Conservation (phyloP, 495 filamentous ascomycete genomes). For the Baudoinia panamericana region DNA sequence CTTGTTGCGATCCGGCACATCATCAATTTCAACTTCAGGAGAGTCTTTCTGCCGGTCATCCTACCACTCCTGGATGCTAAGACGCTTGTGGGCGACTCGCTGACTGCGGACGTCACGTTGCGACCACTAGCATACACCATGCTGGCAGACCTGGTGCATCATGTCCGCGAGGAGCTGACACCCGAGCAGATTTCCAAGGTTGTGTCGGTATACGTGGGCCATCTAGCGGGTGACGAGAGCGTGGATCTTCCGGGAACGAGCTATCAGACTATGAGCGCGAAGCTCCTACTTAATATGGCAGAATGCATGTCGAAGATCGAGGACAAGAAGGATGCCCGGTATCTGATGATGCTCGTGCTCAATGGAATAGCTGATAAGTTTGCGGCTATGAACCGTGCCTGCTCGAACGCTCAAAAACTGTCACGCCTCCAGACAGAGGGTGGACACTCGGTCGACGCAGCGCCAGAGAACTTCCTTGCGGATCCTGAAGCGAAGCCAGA, state of each 20-base stretch:
- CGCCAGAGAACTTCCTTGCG: constrained; percentile 66
- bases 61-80: constrained; percentile 88
- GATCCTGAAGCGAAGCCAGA: constrained; percentile 69
- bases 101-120: constrained; percentile 95
- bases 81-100: constrained; percentile 85
- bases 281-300: constrained; percentile 90
- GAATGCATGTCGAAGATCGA: constrained; percentile 87
- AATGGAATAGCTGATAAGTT: constrained; percentile 98
- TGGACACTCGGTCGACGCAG: constrained; percentile 40
- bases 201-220: constrained; percentile 92
- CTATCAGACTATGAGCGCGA: constrained; percentile 99
- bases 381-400: constrained; percentile 93
- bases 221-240: constrained; percentile 67
- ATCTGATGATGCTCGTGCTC: constrained; percentile 93
- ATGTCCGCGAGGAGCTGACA: constrained; percentile 72
- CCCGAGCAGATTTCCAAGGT: constrained; percentile 86
- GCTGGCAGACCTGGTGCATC: constrained; percentile 95
- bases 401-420: constrained; percentile 84
- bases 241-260: constrained; percentile 76
- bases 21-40: constrained; percentile 97
- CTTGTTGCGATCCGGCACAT: constrained; percentile 95
- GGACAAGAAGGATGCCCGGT: constrained; percentile 82
- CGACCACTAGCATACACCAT: constrained; percentile 94
- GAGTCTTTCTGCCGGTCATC: constrained; percentile 88
- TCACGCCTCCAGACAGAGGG: constrained; percentile 36